Evolutionary conservation across 2,329 filamentous ascomycete species (phyloP).

Genomic region (Penicillium concentricum): DNA sequence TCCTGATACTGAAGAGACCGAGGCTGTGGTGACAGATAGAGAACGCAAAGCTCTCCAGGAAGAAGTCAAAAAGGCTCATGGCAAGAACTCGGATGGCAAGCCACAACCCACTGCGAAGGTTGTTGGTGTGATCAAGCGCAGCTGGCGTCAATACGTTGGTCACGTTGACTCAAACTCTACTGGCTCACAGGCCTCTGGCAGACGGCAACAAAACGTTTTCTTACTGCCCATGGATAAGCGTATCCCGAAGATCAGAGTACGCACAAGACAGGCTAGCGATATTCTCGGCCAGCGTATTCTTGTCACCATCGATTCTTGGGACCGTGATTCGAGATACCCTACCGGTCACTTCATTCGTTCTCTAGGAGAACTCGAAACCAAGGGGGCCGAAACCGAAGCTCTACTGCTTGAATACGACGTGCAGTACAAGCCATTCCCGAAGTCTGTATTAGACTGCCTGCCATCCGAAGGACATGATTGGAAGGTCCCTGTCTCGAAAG

Average conservation of each 20-base stretch:
- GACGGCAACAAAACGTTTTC: constrained; percentile 89
- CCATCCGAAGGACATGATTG: constrained; percentile 90
- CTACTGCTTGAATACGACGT: constrained; percentile 93
- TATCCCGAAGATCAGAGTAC: constrained; percentile 90
- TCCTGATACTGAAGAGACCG: constrained; percentile 73
- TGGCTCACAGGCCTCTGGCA: constrained; percentile 69
- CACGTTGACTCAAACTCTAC: constrained; percentile 88
- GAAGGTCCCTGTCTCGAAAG: constrained; percentile 77
- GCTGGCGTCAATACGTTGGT: constrained; percentile 97
- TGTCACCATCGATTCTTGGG: constrained; percentile 93
- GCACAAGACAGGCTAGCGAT: constrained; percentile 85
- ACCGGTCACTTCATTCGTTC: constrained; percentile 92
- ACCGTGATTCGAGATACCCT: constrained; percentile 87
- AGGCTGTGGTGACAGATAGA: constrained; percentile 79
- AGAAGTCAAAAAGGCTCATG: constrained; percentile 82
- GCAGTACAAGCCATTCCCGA: constrained; percentile 95
- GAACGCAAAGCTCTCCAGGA: constrained; percentile 87
- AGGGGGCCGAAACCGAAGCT: constrained; percentile 96
- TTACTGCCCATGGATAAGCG: constrained; percentile 97
- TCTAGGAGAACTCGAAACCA: constrained; percentile 89
- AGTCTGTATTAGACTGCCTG: constrained; percentile 89
- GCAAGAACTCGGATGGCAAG: constrained; percentile 69
- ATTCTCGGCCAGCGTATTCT: constrained; percentile 87
- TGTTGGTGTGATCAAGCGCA: constrained; percentile 88
- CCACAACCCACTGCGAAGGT: constrained; percentile 89